Percentiles rank a stretch among this genome's conserved stretches.
These are phyloP conservation scores for Pluteus cervinus DNA, from an alignment of 768 basidiomycete genomes.

Conservation along the genomic window DNA sequence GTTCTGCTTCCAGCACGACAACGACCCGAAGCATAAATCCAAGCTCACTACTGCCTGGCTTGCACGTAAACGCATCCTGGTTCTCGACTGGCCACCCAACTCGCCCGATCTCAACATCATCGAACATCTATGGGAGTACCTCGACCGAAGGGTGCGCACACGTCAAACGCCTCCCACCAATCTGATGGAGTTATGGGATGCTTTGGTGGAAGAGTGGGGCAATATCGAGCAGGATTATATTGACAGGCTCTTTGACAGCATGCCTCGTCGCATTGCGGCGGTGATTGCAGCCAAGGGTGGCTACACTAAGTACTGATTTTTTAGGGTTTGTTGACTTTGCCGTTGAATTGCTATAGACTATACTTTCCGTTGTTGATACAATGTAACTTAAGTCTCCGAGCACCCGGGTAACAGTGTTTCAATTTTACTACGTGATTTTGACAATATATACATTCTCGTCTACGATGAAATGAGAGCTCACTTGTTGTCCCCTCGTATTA, in stretches of 20 bases:
- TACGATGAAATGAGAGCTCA: no score
- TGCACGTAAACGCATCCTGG: slow-evolving; percentile 15
- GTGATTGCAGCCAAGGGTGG: background rate
- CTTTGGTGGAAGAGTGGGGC: slow-evolving; percentile 12
- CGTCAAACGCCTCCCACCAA: slow-evolving; percentile 10
- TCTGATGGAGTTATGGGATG: slow-evolving; percentile 18
- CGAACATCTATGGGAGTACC: slow-evolving; percentile 25
- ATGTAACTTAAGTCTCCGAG: no score
- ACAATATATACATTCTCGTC: no score
- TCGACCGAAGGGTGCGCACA: slow-evolving; percentile 13
- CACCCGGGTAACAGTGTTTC: no score
- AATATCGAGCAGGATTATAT: slow-evolving; percentile 2
- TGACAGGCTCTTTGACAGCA: slow-evolving; percentile 1
- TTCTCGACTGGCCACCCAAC: slow-evolving; percentile 24
- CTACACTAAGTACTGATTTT: background rate
- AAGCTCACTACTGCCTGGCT: slow-evolving; percentile 22
- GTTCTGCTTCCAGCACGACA: slow-evolving; percentile 29
- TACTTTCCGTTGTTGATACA: no score
- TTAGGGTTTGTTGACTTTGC: no score
- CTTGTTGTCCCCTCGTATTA: no score
- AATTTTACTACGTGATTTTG: no score
- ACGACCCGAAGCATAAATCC: slow-evolving; percentile 30
- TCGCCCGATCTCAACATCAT: slow-evolving; percentile 30
- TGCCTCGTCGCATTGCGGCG: background rate
- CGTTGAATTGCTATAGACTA: no score